These are phyloP conservation scores for Lupinus albus DNA, from an alignment of 306 rosid species.

Conservation along the genomic window DNA sequence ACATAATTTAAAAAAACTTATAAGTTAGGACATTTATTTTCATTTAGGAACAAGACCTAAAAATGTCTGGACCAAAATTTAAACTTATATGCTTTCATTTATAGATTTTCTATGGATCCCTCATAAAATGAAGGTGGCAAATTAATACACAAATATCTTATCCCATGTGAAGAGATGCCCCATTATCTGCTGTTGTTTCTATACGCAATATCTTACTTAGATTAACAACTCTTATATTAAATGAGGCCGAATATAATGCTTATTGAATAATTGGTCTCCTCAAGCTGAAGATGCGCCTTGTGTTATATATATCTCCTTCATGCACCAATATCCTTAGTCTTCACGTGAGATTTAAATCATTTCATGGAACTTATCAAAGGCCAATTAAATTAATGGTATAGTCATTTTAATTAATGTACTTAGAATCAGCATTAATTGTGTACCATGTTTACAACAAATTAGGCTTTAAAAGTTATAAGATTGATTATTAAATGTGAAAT, in stretches of 20 bases:
- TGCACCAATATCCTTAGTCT: conserved; percentile 12
- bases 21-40: no score
- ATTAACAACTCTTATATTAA: conserved; percentile 6
- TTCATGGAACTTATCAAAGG: conserved; percentile 7
- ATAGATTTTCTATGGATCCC: no score
- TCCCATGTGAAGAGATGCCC: conserved; percentile 50
- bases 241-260: conserved; percentile 34
- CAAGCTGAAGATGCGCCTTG: conserved; percentile 12
- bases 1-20: no score
- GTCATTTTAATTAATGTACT: not conserved
- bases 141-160: not conserved
- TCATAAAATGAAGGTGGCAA: not conserved
- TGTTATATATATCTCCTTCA: conserved; percentile 19
- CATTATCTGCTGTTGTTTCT: conserved; percentile 2
- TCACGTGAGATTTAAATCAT: conserved; percentile 43
- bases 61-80: no score
- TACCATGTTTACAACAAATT: not conserved
- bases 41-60: no score
- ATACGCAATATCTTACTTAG: conserved; percentile 24
- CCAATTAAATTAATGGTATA: conserved; percentile 22
- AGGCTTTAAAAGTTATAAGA: not conserved
- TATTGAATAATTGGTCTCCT: conserved; percentile 19
- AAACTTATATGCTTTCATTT: no score
- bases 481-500: conserved; percentile 9
- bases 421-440: not conserved